Percentiles rank a stretch among this genome's conserved stretches.
Evolutionary conservation across 192 early-diverging fungal species (phyloP).

Genomic region (Coemansia sp.): DNA sequence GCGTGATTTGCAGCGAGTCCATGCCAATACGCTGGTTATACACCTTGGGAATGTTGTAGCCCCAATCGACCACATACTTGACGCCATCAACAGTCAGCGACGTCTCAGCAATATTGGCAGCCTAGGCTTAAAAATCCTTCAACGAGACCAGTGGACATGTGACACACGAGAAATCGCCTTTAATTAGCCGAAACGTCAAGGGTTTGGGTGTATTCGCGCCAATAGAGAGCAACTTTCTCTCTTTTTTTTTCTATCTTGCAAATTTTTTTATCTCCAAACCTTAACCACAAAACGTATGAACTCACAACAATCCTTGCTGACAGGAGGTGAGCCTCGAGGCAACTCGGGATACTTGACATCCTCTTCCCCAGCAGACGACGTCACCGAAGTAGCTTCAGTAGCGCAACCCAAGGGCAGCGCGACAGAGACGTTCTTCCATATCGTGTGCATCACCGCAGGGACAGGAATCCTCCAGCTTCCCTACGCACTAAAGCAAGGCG

Average conservation of each 20-base stretch:
- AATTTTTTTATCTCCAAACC: no score
- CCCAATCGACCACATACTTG: no score
- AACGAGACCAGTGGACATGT: neutral
- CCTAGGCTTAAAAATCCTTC: no score
- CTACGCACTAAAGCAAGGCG: constrained; percentile 73
- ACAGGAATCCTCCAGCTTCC: constrained; percentile 85
- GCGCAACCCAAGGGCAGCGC: constrained; percentile 27
- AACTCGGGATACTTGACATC: neutral
- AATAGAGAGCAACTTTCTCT: neutral
- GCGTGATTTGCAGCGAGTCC: no score
- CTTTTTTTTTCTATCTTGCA: neutral
- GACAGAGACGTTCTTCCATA: constrained; percentile 52
- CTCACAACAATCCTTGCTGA: neutral
- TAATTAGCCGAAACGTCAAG: neutral
- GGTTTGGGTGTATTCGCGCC: neutral
- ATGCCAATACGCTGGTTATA: no score
- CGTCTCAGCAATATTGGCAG: no score
- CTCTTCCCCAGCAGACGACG: neutral
- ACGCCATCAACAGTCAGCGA: no score
- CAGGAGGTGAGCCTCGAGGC: neutral
- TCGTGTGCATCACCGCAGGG: constrained; percentile 75
- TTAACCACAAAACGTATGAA: neutral
- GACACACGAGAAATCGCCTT: neutral
- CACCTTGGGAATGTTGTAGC: no score
- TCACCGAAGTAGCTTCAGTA: neutral